Base-by-base conservation (phyloP, 495 filamentous ascomycete species). In the Penicillium turbatum region DNA sequence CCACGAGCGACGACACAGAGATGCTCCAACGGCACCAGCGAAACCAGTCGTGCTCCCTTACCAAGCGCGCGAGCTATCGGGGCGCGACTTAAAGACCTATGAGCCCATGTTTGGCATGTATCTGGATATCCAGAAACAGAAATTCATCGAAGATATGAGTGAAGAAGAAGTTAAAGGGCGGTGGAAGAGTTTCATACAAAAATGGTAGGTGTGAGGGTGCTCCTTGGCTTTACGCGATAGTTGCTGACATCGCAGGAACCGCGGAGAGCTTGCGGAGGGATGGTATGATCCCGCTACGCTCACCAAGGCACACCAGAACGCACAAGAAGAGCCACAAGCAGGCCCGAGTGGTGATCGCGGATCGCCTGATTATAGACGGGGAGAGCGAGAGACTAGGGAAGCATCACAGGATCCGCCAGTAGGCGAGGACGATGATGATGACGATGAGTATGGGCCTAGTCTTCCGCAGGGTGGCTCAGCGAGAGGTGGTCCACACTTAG, bases 161-260 rank as follows among this genome's bases (percentile, higher is more conserved):
- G 83, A 86, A 48, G 73, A 80, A 12, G 92, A 97, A 62, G 65
- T 83, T 0, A 84, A 80, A 41, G 93, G 92, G 1, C 74, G 93
- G 35, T 98, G 92, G 90, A 96, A 96, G 73, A 92, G 91, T 65
- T 98, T 97, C 63, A 66, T 90, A 12, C 72, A 80, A 2, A 92
- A 91, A 78, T 98, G 93, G 93, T 89, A 81, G 66, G 76, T 60
- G 12, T 6, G 17, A 17, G n/a, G 12, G 32, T 35, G 9, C n/a
- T 32, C 5, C 21, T 27, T 16, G 39, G 10, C 51, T 47, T 47
- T 8, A 40, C 19, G 5, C 13, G 7, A 35, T 34, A 15, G 41
- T 52, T 31, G 41, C 43, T 70, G 49, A 70, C 52, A 59, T 64
- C 17, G 30, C 47, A 90, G 87, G 87, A 98, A 98, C 74, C 85